Evolutionary conservation across 805 yeast genomes (phyloP), one percentile per base, ranked within the genome.

Genomic region (Hanseniaspora occidentalis): DNA sequence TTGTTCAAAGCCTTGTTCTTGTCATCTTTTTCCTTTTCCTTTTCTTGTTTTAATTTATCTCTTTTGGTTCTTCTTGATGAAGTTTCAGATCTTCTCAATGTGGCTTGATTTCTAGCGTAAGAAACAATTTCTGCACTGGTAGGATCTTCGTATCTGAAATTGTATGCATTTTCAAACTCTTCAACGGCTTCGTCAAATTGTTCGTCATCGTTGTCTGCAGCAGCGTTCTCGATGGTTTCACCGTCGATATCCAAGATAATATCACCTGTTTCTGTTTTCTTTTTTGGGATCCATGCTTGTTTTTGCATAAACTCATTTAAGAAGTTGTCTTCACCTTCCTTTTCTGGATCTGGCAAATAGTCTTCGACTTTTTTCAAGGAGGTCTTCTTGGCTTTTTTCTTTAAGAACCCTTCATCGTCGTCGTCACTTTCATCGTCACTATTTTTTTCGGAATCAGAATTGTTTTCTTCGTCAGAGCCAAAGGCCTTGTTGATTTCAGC

Each of bases 141-240:
- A 13, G 95, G 86, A 52, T 88, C 96, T 61, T 92, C 98, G 57
- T 73, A 92, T 57, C 98, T 73, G 69, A 89, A 89, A 54, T 92
- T 92, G 63, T 88, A 89, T 0, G 95, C 96, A 47, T 77, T 76
- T 60, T 92, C 98, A 52, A 84, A 86, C 52, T 75, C 67, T 51
- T 92, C 98, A 5, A 82, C 96, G 2, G 94, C 92, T 34, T 84
- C 83, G 37, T 89, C 96, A 53, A 88, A 88, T 41, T 83, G 92
- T 37, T 80, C 89, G 50, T 85, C 94, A 43, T 78, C 85, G 39
- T 64, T 69, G 42, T 74, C 84, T 48, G 69, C 58, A 8, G 31
- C 27, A 11, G 17, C 18, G n/a, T 31, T 33, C 20, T 41, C 43
- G 8, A 22, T 20, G n/a, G 50, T 52, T 26, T 56, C 61, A 41